Evolutionary conservation across 176 grass and related monocot genomes (phyloP), one percentile per base, ranked within the genome.

Genomic region (Alloteropsis semialata): DNA sequence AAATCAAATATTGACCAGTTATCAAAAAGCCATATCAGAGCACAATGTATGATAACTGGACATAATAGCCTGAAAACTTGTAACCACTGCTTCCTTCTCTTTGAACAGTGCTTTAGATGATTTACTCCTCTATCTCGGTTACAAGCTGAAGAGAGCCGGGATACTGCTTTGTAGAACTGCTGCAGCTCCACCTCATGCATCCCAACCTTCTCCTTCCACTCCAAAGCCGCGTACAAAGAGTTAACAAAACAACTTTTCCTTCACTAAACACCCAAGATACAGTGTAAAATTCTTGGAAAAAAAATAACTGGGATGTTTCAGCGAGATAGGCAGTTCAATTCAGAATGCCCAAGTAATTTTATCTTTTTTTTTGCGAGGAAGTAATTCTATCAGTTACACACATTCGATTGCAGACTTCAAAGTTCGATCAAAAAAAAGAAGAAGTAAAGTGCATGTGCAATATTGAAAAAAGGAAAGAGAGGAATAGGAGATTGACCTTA

Each of bases 191-290:
- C 14, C 41, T 99, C 91, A 15, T 88, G 76, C 18, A 89, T 90
- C 77, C 96, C 96, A 77, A 89, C 91, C 60, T 96, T 99, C 28
- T 99, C 93, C 79, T 99, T 99, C 93, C 93, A 99, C 64, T 96
- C 91, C 71, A 90, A 76, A 58, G 86, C 89, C 96, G n/a, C n/a
- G n/a, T 96, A 69, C 46, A 85, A 54, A 38, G 84, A 57, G 19
- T 50, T 41, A 46, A 44, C 5, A 82, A 88, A 75, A 22, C 36
- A 51, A 42, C 13, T 22, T 19, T 34, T 56, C 18, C 16, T 53
- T 75, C 82, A 62, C 5, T 50, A 75, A 21, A 65, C 59, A 48
- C 19, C 51, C 38, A 76, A 90, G 33, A 2, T 30, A 65, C 37
- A 33, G 22, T 8, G 9, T 21, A 56, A 73, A n/a, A n/a, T n/a